Conservation (phyloP, 768 basidiomycete genomes). For the Tylopilus sp. region DNA sequence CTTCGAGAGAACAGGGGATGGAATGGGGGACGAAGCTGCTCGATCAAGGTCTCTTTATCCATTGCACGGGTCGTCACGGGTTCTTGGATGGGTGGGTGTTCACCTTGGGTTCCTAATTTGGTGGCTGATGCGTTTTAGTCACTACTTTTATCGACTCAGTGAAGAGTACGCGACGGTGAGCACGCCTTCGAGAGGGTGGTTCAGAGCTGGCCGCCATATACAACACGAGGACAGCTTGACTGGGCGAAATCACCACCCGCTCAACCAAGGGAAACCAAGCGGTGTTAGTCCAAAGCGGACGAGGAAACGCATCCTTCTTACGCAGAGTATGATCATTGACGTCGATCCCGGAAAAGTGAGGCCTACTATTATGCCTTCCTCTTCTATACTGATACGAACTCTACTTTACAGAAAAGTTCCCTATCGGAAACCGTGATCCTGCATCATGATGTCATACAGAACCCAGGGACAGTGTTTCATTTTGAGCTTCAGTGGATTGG, state of each 20-base stretch:
- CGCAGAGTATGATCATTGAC: slow-evolving; percentile 90
- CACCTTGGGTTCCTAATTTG: neutral
- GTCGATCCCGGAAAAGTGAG: slow-evolving; percentile 72
- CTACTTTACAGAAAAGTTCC: slow-evolving; percentile 62
- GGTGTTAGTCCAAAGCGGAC: slow-evolving; percentile 42
- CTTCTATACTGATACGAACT: slow-evolving; percentile 7
- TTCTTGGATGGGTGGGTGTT: slow-evolving; percentile 80
- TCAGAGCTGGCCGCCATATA: slow-evolving; percentile 45
- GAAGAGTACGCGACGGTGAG: slow-evolving; percentile 71
- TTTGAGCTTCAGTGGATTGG: slow-evolving; percentile 98
- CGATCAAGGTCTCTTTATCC: slow-evolving; percentile 83
- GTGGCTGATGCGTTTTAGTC: slow-evolving; percentile 41
- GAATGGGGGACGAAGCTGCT: slow-evolving; percentile 76
- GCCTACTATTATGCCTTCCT: neutral
- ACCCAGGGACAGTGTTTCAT: slow-evolving; percentile 91
- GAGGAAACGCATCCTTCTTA: slow-evolving; percentile 68
- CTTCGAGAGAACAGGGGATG: slow-evolving; percentile 72
- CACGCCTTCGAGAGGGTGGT: slow-evolving; percentile 68
- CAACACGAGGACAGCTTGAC: slow-evolving; percentile 41
- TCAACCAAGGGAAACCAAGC: slow-evolving; percentile 34
- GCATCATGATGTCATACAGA: slow-evolving; percentile 94
- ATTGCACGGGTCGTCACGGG: slow-evolving; percentile 71
- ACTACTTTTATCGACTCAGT: slow-evolving; percentile 85
- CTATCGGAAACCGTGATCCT: slow-evolving; percentile 85
- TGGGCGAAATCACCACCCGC: slow-evolving; percentile 35